Evolutionary conservation across 1,284 basidiomycete genomes (phyloP), one percentile per base, ranked within the genome.

Genomic region (Meira miltonrushii): DNA sequence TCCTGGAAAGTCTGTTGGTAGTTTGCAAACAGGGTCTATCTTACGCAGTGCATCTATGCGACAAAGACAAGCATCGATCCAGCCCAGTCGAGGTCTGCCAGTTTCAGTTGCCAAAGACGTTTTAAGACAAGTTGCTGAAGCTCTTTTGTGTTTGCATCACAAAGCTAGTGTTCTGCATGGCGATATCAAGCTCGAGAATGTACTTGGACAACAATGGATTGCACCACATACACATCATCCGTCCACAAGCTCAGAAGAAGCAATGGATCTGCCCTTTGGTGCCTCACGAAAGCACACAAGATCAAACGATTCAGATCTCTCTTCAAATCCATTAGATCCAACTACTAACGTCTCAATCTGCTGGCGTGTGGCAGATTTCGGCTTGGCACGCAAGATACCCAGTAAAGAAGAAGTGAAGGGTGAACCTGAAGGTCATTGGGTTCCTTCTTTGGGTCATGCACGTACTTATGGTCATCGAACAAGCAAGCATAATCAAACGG

Each of bases 101-200:
- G 58, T 79, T 23, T 57, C 58, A 43, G 61, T 90, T 60, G 89
- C 86, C 0, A 86, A 89, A 54, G 88, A 87, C 81, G 88, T 92
- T 83, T 93, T 96, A 77, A 84, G 87, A 51, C 92, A 95, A 79
- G 85, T 96, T 59, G 89, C 92, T 38, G 83, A 87, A 49, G 93
- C 91, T 11, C 81, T 96, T 66, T 82, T 85, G 58, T 93, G 92
- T 77, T 80, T 98, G 70, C 93, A 97, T 79, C 85, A 88, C 63
- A 84, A 85, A 50, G 87, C 86, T 23, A 81, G 83, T 15, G 84
- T 89, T 66, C 37, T 69, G 28, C 72, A 74, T 47, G 67, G 68
- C 15, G 72, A 98, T 80, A 82, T 98, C 79, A 98, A 98, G 81
- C 85, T 96, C 58, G 94, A 97, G 81, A 98, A 98, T 80, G 87